Evolutionary conservation across 139 green algal genomes (phyloP).

Genomic region (Monoraphidium neglectum): DNA sequence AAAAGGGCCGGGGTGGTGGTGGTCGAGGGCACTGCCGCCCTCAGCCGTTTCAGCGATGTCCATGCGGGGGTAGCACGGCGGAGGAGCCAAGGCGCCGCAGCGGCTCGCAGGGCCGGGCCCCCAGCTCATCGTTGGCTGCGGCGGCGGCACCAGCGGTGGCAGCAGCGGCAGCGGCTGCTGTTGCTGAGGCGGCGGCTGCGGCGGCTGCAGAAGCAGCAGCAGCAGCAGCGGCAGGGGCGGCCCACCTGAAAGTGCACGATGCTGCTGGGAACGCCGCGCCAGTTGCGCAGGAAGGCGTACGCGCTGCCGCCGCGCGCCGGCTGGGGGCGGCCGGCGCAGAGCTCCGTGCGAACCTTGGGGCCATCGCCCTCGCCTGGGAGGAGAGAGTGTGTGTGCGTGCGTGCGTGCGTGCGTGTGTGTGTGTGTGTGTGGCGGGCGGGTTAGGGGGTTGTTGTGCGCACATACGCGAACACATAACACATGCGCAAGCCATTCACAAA

Average conservation of each 20-base stretch:
- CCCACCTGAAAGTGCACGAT: conserved; percentile 96
- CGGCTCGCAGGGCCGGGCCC: too few species aligned
- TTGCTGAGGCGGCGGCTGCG: too few species aligned
- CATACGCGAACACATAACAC: background rate
- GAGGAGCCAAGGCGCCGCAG: too few species aligned
- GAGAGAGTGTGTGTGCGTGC: background rate
- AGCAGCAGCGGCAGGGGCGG: background rate
- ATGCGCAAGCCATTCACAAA: too few species aligned
- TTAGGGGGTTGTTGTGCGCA: background rate
- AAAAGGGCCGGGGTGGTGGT: too few species aligned
- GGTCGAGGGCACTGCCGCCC: too few species aligned
- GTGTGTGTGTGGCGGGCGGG: background rate
- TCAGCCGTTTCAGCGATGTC: too few species aligned
- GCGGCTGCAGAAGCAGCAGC: conserved; percentile 2
- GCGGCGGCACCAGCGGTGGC: background rate
- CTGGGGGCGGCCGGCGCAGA: background rate
- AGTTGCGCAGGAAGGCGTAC: conserved; percentile 78
- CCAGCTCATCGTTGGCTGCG: background rate
- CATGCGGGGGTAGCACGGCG: too few species aligned
- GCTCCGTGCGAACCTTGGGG: background rate
- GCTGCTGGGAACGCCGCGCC: conserved; percentile 56
- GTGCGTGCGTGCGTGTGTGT: background rate
- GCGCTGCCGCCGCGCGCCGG: background rate
- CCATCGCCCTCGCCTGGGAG: background rate
- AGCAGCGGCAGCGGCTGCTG: background rate